Evolutionary conservation across 352 stramenopile species (phyloP).

Genomic region (Globisporangium cederbergense): DNA sequence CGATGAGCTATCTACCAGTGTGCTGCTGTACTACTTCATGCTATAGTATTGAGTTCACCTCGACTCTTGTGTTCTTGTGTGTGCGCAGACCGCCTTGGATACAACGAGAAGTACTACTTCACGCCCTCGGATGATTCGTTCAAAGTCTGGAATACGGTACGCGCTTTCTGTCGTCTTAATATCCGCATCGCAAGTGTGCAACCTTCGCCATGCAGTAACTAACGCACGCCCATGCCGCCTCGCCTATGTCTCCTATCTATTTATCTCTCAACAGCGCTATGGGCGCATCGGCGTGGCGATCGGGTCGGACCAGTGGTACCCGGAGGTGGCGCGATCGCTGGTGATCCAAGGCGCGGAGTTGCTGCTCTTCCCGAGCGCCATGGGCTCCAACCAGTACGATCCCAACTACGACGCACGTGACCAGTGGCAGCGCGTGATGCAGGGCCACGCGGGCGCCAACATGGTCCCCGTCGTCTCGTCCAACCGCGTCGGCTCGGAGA

Average conservation of each 20-base stretch:
- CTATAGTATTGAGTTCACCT: not conserved
- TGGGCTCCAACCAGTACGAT: slow-evolving; percentile 88
- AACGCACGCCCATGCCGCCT: not conserved
- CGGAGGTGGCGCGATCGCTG: slow-evolving; percentile 85
- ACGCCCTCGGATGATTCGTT: slow-evolving; percentile 87
- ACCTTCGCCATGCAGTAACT: no score
- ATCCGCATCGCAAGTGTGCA: not conserved
- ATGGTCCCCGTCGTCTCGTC: slow-evolving; percentile 90
- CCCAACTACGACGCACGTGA: slow-evolving; percentile 81
- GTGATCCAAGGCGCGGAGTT: slow-evolving; percentile 89
- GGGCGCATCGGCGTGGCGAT: slow-evolving; percentile 87
- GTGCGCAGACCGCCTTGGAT: slow-evolving; percentile 75
- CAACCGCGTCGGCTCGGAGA: slow-evolving; percentile 86
- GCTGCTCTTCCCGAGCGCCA: slow-evolving; percentile 74
- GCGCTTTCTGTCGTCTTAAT: slow-evolving; percentile 3
- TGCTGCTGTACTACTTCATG: not conserved
- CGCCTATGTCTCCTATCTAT: not conserved
- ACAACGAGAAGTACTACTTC: slow-evolving; percentile 94
- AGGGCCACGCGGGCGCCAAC: slow-evolving; percentile 86
- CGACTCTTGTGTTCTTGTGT: not conserved
- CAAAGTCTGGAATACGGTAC: slow-evolving; percentile 87
- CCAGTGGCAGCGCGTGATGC: slow-evolving; percentile 92
- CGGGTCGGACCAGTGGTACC: slow-evolving; percentile 92
- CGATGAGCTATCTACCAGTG: not conserved
- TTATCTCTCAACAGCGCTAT: slow-evolving; percentile 48